A percentile compares a stretch with the other conserved stretches of the same genome.
Conservation (phyloP, 2,329 filamentous ascomycete species). For the Reticulascus tulasneorum region DNA sequence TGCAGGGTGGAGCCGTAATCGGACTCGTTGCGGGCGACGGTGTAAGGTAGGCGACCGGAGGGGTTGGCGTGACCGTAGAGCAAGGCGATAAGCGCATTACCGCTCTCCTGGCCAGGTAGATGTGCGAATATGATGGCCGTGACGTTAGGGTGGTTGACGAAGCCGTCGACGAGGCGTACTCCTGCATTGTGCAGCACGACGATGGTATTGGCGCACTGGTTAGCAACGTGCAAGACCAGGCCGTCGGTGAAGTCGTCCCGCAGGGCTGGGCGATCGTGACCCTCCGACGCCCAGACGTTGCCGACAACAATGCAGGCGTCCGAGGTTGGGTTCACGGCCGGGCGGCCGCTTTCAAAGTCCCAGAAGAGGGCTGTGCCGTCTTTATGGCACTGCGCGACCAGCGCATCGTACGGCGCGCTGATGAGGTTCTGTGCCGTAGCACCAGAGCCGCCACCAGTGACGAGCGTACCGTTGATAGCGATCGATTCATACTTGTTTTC, state of each 20-base stretch:
- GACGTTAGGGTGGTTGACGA: constrained; percentile 60
- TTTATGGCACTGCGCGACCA: constrained; percentile 45
- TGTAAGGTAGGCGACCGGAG: constrained; percentile 59
- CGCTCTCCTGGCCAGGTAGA: constrained; percentile 61
- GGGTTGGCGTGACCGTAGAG: constrained; percentile 55
- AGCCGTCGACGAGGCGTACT: constrained; percentile 55
- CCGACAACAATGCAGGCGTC: constrained; percentile 67
- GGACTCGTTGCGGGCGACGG: constrained; percentile 50
- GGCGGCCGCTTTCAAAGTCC: constrained; percentile 49
- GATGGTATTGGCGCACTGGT: constrained; percentile 57
- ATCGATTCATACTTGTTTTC: constrained; percentile 21
- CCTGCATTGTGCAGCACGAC: constrained; percentile 63
- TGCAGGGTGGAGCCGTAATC: constrained; percentile 44
- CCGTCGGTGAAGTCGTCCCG: constrained; percentile 63
- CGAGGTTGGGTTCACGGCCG: constrained; percentile 43
- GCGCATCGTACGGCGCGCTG: constrained; percentile 51
- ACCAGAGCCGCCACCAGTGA: constrained; percentile 26
- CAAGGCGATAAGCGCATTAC: constrained; percentile 49
- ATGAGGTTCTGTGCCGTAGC: constrained; percentile 39
- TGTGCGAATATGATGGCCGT: constrained; percentile 62
- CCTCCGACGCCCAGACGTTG: constrained; percentile 70
- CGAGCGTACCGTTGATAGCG: constrained; percentile 42
- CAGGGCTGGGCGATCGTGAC: constrained; percentile 57
- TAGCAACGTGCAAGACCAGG: constrained; percentile 54
- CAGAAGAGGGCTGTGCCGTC: constrained; percentile 57